These are phyloP conservation scores for Trichoderma koningii DNA, from an alignment of 2,329 filamentous ascomycete genomes.

Conservation along the genomic window DNA sequence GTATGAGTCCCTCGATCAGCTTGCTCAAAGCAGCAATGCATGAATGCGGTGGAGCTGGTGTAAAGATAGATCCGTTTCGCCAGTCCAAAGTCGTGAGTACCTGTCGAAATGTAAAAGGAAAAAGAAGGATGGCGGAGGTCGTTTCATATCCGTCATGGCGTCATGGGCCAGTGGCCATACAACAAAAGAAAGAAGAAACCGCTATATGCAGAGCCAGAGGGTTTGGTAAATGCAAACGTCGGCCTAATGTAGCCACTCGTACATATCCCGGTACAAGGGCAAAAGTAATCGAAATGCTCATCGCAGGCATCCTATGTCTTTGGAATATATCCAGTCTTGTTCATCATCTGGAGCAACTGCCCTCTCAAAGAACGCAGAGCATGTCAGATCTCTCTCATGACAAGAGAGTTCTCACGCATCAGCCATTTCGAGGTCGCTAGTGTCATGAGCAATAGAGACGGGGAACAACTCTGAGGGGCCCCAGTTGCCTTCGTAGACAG, in stretches of 20 bases:
- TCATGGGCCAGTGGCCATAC: constrained; percentile 25
- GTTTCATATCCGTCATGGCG: constrained; percentile 30
- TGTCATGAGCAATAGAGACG: constrained; percentile 41
- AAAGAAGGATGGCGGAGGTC: constrained; percentile 29
- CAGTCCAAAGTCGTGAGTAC: constrained; percentile 33
- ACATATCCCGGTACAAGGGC: constrained; percentile 34
- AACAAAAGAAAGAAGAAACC: constrained; percentile 22
- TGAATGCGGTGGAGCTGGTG: neutral
- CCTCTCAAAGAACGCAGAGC: neutral
- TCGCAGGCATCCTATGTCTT: constrained; percentile 29
- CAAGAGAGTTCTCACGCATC: constrained; percentile 48
- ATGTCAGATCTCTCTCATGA: neutral
- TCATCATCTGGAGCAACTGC: constrained; percentile 31
- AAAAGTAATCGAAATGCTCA: constrained; percentile 30
- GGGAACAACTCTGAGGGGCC: constrained; percentile 66
- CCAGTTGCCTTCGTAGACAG: constrained; percentile 94
- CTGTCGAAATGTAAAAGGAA: constrained; percentile 34
- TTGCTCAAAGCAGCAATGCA: neutral
- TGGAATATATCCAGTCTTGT: constrained; percentile 39
- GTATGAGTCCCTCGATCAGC: neutral
- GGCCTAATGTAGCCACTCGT: constrained; percentile 30
- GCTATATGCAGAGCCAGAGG: constrained; percentile 19
- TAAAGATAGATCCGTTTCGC: constrained; percentile 29
- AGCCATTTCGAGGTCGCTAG: constrained; percentile 59
- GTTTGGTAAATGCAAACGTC: constrained; percentile 29